phyloP scores from a whole-genome alignment of 1,139 yeast species.

The Debaryomycetaceae sp. region DNA sequence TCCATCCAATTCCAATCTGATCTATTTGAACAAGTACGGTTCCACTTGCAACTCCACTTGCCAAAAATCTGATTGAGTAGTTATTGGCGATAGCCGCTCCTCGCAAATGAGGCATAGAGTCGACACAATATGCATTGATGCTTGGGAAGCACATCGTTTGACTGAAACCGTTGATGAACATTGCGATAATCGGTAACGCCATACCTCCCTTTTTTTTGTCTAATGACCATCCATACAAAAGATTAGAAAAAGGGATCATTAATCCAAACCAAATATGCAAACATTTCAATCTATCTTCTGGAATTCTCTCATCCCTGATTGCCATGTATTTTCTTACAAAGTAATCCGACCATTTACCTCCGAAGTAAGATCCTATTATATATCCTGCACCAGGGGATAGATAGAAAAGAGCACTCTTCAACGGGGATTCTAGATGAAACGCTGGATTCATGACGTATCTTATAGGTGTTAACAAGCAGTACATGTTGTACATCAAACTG shows the following conservation, averaged over 20 bases:
- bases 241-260: conserved; percentile 33
- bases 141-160: conserved; percentile 51
- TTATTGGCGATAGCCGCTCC: conserved; percentile 55
- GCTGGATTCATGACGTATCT: conserved; percentile 52
- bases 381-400: conserved; percentile 53
- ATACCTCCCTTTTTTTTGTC: conserved; percentile 49
- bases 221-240: conserved; percentile 53
- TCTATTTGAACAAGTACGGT: conserved; percentile 42
- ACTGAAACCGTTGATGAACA: conserved; percentile 45
- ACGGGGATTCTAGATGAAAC: conserved; percentile 43
- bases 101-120: conserved; percentile 48
- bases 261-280: conserved; percentile 34
- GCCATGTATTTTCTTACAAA: conserved; percentile 38
- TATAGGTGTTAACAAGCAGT: conserved; percentile 48
- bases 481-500: conserved; percentile 46
- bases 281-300: conserved; percentile 50
- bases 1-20: conserved; percentile 52
- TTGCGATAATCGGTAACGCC: conserved; percentile 47
- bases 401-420: conserved; percentile 48
- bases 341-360: conserved; percentile 49
- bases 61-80: conserved; percentile 45
- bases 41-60: conserved; percentile 50
- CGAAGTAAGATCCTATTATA: conserved; percentile 44
- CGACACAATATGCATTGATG: conserved; percentile 53
- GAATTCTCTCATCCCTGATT: conserved; percentile 40